These are phyloP conservation scores for Coemansia sp. DNA, from an alignment of 192 early-diverging fungal species.

Conservation along the genomic window DNA sequence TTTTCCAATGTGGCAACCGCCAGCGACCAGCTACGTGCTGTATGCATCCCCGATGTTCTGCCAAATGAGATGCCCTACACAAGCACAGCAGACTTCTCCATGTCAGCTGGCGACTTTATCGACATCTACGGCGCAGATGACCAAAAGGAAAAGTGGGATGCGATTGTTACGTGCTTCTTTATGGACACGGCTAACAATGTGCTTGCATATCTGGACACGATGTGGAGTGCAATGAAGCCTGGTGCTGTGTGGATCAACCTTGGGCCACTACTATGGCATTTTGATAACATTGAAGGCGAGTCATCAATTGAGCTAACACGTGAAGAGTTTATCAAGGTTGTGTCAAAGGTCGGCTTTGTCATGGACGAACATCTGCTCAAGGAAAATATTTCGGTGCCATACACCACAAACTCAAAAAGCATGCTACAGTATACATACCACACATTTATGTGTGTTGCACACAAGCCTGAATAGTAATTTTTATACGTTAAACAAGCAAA, in stretches of 20 bases:
- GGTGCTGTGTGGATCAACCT: slow-evolving; percentile 85
- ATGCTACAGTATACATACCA: slow-evolving; percentile 88
- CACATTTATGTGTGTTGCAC: slow-evolving; percentile 43
- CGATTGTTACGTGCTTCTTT: slow-evolving; percentile 93
- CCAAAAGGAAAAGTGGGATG: slow-evolving; percentile 77
- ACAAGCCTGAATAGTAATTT: slow-evolving; percentile 29
- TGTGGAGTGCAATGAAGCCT: slow-evolving; percentile 73
- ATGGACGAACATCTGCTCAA: slow-evolving; percentile 64
- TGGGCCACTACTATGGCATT: slow-evolving; percentile 92
- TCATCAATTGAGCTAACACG: slow-evolving; percentile 84
- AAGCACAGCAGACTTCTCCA: slow-evolving; percentile 76
- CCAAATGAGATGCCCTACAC: slow-evolving; percentile 53
- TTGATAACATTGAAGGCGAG: slow-evolving; percentile 80
- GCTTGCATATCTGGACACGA: slow-evolving; percentile 81
- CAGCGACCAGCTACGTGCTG: slow-evolving; percentile 64
- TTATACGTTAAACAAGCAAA: background rate
- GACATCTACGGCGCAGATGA: slow-evolving; percentile 78
- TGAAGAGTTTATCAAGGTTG: slow-evolving; percentile 73
- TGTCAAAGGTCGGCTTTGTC: slow-evolving; percentile 66
- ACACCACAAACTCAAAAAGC: slow-evolving; percentile 70
- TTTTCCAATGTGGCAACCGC: slow-evolving; percentile 75
- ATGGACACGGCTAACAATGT: slow-evolving; percentile 96
- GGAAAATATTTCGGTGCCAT: slow-evolving; percentile 61
- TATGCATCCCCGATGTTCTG: slow-evolving; percentile 83
- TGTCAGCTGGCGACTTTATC: slow-evolving; percentile 96